Conservation (phyloP, 2,329 filamentous ascomycete species). For the Alternaria dauci region DNA sequence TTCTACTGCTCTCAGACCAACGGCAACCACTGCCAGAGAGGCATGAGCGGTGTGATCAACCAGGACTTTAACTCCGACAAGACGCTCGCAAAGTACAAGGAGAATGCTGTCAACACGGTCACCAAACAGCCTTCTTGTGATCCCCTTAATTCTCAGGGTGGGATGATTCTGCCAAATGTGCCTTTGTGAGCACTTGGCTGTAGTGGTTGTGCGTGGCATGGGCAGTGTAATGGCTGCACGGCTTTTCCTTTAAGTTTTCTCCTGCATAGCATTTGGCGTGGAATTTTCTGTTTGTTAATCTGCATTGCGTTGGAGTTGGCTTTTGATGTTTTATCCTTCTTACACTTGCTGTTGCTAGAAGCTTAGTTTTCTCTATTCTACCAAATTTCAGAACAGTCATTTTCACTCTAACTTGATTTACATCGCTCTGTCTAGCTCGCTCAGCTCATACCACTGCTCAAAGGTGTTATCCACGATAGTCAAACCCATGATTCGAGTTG, state of each 20-base stretch:
- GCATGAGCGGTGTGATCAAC: conserved; percentile 79
- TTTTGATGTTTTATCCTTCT: not conserved
- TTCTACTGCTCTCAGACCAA: conserved; percentile 75
- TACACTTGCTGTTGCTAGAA: too few species aligned
- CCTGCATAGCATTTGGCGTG: not conserved
- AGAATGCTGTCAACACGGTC: conserved; percentile 30
- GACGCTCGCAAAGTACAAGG: conserved; percentile 43
- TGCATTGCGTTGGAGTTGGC: not conserved
- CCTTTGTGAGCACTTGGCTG: conserved; percentile 25
- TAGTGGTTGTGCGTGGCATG: not conserved
- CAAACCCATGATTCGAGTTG: too few species aligned
- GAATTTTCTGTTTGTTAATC: not conserved
- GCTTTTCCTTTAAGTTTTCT: not conserved
- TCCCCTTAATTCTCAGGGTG: conserved; percentile 28
- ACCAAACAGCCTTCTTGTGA: conserved; percentile 34
- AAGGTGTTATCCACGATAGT: too few species aligned
- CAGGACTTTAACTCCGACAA: conserved; percentile 39
- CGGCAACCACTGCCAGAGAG: conserved; percentile 70
- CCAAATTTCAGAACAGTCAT: too few species aligned
- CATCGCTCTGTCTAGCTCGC: too few species aligned
- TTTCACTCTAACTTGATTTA: too few species aligned
- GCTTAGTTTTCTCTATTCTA: not conserved
- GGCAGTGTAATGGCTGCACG: not conserved
- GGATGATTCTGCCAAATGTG: conserved; percentile 35
- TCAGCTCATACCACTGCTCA: too few species aligned